phyloP scores from a whole-genome alignment of 2,329 filamentous ascomycete species.

The Cladobotryum protrusum region DNA sequence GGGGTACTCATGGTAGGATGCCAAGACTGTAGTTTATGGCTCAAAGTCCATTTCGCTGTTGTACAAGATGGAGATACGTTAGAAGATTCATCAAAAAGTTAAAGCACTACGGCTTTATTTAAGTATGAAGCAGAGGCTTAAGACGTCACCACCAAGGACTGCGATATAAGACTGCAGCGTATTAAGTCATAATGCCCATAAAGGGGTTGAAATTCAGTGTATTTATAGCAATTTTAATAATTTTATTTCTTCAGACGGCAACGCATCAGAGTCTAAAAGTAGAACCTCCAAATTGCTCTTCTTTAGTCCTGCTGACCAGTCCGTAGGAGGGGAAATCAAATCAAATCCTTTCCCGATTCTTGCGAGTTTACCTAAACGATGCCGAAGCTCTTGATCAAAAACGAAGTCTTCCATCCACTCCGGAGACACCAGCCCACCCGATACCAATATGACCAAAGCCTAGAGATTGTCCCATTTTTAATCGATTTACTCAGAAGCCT shows the following conservation, averaged over 20 bases:
- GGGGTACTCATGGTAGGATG: conserved; percentile 60
- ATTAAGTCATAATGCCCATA: no score
- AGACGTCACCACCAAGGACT: no score
- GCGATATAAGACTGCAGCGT: no score
- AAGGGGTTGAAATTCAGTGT: conserved; percentile 14
- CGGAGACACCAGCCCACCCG: conserved; percentile 56
- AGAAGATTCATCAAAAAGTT: conserved; percentile 16
- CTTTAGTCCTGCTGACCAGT: conserved; percentile 34
- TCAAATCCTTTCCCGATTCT: conserved; percentile 30
- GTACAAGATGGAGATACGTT: conserved; percentile 30
- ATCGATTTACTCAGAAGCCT: conserved; percentile 54
- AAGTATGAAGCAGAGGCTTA: no score
- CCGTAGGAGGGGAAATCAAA: conserved; percentile 31
- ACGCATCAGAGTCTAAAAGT: conserved; percentile 52
- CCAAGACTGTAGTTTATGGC: conserved; percentile 60
- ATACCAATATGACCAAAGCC: conserved; percentile 29
- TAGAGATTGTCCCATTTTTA: conserved; percentile 21
- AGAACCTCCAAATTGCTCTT: conserved; percentile 45
- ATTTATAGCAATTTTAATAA: conserved; percentile 41
- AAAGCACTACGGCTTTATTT: conserved; percentile 6
- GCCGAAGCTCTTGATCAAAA: conserved; percentile 43
- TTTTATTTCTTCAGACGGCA: conserved; percentile 52
- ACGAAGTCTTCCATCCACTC: conserved; percentile 56
- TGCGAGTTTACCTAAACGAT: conserved; percentile 42
- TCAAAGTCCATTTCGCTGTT: conserved; percentile 58